Conservation (phyloP, 768 basidiomycete genomes). For the Termitomyces sp. region DNA sequence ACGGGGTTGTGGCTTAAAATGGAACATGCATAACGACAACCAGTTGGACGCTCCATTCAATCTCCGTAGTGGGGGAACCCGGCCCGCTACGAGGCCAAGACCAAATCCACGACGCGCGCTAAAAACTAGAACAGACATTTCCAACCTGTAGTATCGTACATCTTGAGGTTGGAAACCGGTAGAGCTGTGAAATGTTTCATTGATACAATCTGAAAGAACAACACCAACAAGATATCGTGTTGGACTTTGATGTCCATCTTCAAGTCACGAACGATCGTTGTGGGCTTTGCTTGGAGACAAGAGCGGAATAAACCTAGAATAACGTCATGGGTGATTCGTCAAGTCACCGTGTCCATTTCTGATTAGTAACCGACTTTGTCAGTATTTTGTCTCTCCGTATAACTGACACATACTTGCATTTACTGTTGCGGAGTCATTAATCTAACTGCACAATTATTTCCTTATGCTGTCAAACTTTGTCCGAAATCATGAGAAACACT, state of each 20-base stretch:
- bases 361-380: not conserved
- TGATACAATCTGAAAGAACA: not conserved
- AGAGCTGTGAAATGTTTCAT: no score
- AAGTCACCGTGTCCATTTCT: conserved; percentile 12
- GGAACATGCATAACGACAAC: no score
- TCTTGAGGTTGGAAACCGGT: not conserved
- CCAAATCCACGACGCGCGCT: not conserved
- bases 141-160: not conserved
- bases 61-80: no score
- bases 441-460: not conserved
- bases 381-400: not conserved
- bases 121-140: not conserved
- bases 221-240: not conserved
- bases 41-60: no score
- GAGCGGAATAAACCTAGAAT: no score
- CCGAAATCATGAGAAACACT: not conserved
- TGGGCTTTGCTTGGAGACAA: no score
- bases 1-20: no score
- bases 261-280: not conserved
- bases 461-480: not conserved
- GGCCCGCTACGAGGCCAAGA: no score
- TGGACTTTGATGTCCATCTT: not conserved
- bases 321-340: conserved; percentile 12
- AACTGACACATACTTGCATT: no score
- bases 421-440: not conserved